These are phyloP conservation scores for Saposhnikovia divaricata DNA, from an alignment of 129 eudicot genomes.

Conservation along the genomic window DNA sequence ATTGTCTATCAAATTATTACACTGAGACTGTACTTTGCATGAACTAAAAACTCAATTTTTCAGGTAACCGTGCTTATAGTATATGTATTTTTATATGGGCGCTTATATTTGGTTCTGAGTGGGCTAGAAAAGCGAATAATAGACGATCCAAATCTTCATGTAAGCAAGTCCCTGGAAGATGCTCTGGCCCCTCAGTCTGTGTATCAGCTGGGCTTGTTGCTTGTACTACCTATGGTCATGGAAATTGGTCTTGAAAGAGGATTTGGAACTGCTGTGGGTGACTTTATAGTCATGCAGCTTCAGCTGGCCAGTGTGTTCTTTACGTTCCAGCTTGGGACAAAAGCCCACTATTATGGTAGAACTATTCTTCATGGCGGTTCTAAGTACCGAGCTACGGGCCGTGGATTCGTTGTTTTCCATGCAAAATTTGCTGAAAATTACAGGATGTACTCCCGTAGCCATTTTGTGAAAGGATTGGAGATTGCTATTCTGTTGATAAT, in stretches of 20 bases:
- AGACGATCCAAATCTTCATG: constrained; percentile 31
- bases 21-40: neutral
- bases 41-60: constrained; percentile 12
- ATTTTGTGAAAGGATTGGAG: constrained; percentile 86
- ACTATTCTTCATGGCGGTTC: constrained; percentile 90
- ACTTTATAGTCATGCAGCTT: constrained; percentile 80
- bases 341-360: constrained; percentile 80
- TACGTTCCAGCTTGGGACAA: constrained; percentile 91
- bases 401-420: constrained; percentile 88
- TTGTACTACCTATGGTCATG: constrained; percentile 90
- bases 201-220: constrained; percentile 68
- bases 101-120: constrained; percentile 75
- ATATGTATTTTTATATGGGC: constrained; percentile 65
- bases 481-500: constrained; percentile 51
- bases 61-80: constrained; percentile 84
- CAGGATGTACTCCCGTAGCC: constrained; percentile 79
- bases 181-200: constrained; percentile 78
- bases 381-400: constrained; percentile 87
- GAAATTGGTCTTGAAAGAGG: constrained; percentile 90
- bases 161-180: constrained; percentile 45
- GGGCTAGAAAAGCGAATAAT: constrained; percentile 66
- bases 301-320: constrained; percentile 86
- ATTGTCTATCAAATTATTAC: neutral
- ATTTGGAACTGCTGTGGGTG: constrained; percentile 75
- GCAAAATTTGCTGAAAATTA: constrained; percentile 86